Conservation (phyloP, 2,329 filamentous ascomycete species). For the Monascus ruber region DNA sequence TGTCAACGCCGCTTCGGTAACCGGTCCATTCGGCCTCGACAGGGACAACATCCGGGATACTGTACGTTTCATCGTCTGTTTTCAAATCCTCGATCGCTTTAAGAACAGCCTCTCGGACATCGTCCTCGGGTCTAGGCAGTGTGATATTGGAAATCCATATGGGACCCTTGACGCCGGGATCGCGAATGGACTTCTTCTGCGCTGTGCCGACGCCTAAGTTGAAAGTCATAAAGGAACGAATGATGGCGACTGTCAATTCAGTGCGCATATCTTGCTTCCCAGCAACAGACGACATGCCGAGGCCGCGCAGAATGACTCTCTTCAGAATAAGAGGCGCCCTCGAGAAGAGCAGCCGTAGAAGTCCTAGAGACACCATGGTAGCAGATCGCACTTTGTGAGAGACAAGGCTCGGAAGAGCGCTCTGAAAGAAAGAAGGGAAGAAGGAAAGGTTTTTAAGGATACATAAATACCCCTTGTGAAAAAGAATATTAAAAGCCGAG, state of each 20-base stretch:
- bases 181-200: conserved; percentile 53
- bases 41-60: conserved; percentile 21
- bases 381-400: too few relatives aligned
- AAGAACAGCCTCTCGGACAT: conserved; percentile 26
- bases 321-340: conserved; percentile 33
- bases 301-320: conserved; percentile 31
- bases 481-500: too few relatives aligned
- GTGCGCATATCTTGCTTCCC: conserved; percentile 70
- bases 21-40: conserved; percentile 39
- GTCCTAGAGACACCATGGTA: background rate
- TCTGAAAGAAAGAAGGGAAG: too few relatives aligned
- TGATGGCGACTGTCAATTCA: conserved; percentile 57
- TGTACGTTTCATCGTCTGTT: conserved; percentile 26
- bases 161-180: conserved; percentile 60
- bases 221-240: conserved; percentile 53
- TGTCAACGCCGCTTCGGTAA: conserved; percentile 27
- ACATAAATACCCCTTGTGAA: too few relatives aligned
- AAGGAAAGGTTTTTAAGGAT: too few relatives aligned
- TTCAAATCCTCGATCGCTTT: conserved; percentile 29
- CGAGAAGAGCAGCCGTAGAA: conserved; percentile 25
- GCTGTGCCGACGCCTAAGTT: conserved; percentile 45
- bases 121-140: conserved; percentile 46
- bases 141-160: conserved; percentile 71
- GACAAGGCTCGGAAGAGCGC: too few relatives aligned
- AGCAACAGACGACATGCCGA: conserved; percentile 58